phyloP scores from a whole-genome alignment of 2,329 filamentous ascomycete species.

The Hortaea werneckii region DNA sequence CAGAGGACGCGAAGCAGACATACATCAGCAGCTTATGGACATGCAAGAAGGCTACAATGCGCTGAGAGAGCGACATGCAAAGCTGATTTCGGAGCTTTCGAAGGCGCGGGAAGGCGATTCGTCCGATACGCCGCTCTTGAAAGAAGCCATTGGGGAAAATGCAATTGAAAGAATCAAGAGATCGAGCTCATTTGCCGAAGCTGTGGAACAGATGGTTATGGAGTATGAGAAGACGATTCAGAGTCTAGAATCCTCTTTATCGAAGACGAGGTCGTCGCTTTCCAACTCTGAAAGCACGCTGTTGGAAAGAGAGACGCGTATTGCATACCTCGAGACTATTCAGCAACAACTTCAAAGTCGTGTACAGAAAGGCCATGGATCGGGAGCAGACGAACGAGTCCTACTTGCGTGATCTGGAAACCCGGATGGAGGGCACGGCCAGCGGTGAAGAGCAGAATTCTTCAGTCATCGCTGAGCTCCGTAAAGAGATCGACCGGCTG shows the following conservation, averaged over 20 bases:
- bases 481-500: slow-evolving; percentile 79
- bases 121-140: slow-evolving; percentile 47
- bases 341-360: slow-evolving; percentile 81
- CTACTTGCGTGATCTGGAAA: slow-evolving; percentile 85
- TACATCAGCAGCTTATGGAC: slow-evolving; percentile 90
- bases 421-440: slow-evolving; percentile 79
- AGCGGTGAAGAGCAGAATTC: slow-evolving; percentile 89
- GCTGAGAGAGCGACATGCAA: slow-evolving; percentile 87
- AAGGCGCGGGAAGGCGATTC: slow-evolving; percentile 61
- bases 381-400: slow-evolving; percentile 84
- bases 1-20: slow-evolving; percentile 60
- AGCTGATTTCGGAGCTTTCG: slow-evolving; percentile 85
- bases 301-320: slow-evolving; percentile 87
- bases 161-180: slow-evolving; percentile 83
- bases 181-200: slow-evolving; percentile 90
- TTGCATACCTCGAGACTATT: slow-evolving; percentile 85
- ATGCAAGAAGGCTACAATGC: slow-evolving; percentile 89
- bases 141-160: slow-evolving; percentile 60
- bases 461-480: slow-evolving; percentile 72
- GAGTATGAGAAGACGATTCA: slow-evolving; percentile 99
- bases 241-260: slow-evolving; percentile 79
- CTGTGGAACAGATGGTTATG: slow-evolving; percentile 88
- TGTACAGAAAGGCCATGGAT: slow-evolving; percentile 88
- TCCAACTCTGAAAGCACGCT: slow-evolving; percentile 76
- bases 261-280: slow-evolving; percentile 73